phyloP scores from a whole-genome alignment of 768 basidiomycete species.

The Sporobolomyces phaffii region DNA sequence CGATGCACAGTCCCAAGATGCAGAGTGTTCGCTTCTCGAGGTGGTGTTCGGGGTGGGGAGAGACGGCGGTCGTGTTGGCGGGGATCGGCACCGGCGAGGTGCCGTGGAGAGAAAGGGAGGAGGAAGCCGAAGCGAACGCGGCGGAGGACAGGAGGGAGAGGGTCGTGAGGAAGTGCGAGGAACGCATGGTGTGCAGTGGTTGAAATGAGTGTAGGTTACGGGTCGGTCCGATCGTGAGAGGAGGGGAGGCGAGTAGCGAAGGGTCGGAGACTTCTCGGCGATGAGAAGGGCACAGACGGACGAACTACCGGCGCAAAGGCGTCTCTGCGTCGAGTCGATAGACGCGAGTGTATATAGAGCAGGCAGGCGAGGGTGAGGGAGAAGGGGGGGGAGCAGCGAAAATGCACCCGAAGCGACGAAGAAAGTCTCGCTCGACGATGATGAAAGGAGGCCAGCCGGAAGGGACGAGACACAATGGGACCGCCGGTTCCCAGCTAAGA shows the following conservation, averaged over 20 bases:
- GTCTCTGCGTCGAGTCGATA: background rate
- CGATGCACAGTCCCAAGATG: conserved; percentile 19
- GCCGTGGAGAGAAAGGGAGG: conserved; percentile 1
- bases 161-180: background rate
- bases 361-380: too few relatives aligned
- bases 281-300: too few relatives aligned
- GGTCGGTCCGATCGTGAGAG: background rate
- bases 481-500: background rate
- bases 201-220: conserved; percentile 18
- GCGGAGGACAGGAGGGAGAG: background rate
- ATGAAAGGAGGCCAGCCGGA: background rate
- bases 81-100: conserved; percentile 14
- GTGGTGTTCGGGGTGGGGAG: conserved; percentile 7
- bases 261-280: background rate
- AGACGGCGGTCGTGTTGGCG: background rate
- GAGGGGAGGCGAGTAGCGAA: background rate
- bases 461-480: background rate
- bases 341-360: background rate
- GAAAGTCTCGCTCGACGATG: background rate
- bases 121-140: conserved; percentile 1
- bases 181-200: conserved; percentile 6
- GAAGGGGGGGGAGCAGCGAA: background rate
- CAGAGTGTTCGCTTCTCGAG: conserved; percentile 27
- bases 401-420: too few relatives aligned
- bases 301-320: background rate